Evolutionary conservation across 306 rosid species (phyloP).

Genomic region (Gillenia trifoliata): DNA sequence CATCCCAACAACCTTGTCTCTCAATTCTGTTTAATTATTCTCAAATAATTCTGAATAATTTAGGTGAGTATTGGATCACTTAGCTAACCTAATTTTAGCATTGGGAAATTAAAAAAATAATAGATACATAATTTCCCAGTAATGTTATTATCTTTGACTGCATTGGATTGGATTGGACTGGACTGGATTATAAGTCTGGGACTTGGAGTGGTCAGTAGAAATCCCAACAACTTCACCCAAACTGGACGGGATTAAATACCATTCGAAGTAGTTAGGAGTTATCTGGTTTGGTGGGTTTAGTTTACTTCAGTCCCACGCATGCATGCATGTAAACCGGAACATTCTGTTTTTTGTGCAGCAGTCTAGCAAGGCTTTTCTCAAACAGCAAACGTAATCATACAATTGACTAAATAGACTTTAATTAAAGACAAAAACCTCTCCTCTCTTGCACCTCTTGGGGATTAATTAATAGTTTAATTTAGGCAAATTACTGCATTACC

Average conservation of each 20-base stretch:
- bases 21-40: neutral
- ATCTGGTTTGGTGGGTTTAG: neutral
- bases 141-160: neutral
- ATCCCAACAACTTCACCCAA: neutral
- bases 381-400: neutral
- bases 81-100: neutral
- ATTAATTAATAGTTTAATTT: no score
- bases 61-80: neutral
- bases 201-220: neutral
- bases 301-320: neutral
- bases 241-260: neutral
- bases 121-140: neutral
- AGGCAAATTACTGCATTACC: no score
- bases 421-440: no score
- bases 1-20: slow-evolving; percentile 11
- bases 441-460: no score
- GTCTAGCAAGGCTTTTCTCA: neutral
- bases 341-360: neutral
- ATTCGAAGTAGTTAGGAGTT: neutral
- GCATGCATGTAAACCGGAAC: neutral
- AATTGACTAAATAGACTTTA: no score
- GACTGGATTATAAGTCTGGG: neutral
- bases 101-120: neutral
- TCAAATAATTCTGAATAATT: neutral
- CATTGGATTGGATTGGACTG: neutral